Percentiles rank a stretch among this genome's conserved stretches.
These are phyloP conservation scores for Lizanozyma gosingica DNA, from an alignment of 1,139 yeast genomes.

Conservation along the genomic window DNA sequence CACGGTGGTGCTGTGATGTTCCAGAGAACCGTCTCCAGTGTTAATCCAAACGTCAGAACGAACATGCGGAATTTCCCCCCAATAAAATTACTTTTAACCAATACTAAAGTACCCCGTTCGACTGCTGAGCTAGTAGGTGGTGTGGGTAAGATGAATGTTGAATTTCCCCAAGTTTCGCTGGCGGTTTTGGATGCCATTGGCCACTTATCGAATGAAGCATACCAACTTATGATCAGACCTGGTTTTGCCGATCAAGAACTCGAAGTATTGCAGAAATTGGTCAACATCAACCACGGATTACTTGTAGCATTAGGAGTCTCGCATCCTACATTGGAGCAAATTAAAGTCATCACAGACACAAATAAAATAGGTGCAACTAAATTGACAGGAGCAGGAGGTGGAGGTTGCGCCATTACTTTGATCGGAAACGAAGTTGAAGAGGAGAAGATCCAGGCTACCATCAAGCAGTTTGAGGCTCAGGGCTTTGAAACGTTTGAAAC, in stretches of 20 bases:
- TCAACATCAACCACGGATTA: constrained; percentile 84
- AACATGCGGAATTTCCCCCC: constrained; percentile 70
- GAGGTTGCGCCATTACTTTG: constrained; percentile 94
- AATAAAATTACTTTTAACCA: constrained; percentile 64
- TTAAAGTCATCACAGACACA: constrained; percentile 55
- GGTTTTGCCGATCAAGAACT: constrained; percentile 37
- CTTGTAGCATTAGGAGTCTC: constrained; percentile 84
- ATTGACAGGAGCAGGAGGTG: constrained; percentile 98
- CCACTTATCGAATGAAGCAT: constrained; percentile 59
- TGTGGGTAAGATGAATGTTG: constrained; percentile 50
- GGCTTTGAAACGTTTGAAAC: constrained; percentile 80
- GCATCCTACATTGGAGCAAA: constrained; percentile 76
- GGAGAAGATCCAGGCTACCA: constrained; percentile 21
- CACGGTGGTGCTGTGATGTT: constrained; percentile 94
- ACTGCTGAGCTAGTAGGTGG: constrained; percentile 77
- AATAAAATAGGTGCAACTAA: constrained; percentile 76
- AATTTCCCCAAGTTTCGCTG: constrained; percentile 45
- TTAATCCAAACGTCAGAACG: constrained; percentile 50
- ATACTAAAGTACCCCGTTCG: constrained; percentile 79
- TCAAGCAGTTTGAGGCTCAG: constrained; percentile 24
- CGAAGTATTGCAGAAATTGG: constrained; percentile 48
- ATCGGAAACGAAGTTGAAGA: constrained; percentile 42
- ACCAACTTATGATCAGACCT: constrained; percentile 47
- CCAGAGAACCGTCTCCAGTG: constrained; percentile 51
- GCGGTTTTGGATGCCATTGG: constrained; percentile 68